Base-by-base conservation (phyloP, 2,329 filamentous ascomycete species). In the Orbilia javanica region DNA sequence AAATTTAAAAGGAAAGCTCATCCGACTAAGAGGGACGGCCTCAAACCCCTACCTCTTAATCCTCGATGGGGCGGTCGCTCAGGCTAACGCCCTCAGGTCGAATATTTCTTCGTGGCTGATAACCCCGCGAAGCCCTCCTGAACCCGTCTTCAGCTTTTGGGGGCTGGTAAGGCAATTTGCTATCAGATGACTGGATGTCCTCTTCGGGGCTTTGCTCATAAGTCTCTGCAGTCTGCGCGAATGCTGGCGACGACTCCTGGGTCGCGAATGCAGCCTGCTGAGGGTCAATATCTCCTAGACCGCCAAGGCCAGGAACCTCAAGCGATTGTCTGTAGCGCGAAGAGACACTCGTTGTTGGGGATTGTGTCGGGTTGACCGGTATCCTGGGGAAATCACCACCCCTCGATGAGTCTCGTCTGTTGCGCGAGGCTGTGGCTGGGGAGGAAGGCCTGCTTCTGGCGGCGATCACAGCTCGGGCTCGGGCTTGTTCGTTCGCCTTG, bases 401-500 rank as follows among this genome's bases (percentile, higher is more conserved):
- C 46, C 65, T 70, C 50, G 69, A 67, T 6, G 71, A 79, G 34
- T 71, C 77, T 15, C 66, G 48, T 11, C 77, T 67, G 44, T 76
- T 76, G 39, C 52, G 89, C 86, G 79, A 88, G 4, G 42, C 87
- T 27, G 90, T 90, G 4, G 88, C 90, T 6, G 94, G 94, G 79
- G 91, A 94, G 25, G 89, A 91, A 31, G 90, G 92, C 62, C 94
- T 90, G 83, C 90, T 91, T 65, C 93, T 89, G 80, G 87, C 89
- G 83, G 90, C 90, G 55, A 96, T 90, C 79, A 95, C 88, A 63
- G 93, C 93, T 79, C 93, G 90, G 83, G 93, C 93, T 65, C 96
- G 90, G 83, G 97, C 96, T 85, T 98, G 95, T 90, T 97, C 95
- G 81, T 97, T 91, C 52, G 93, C 93, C 82, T 94, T 93, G 77